Base-by-base conservation (phyloP, 1,284 basidiomycete genomes). In the Ceratobasidium sp. region DNA sequence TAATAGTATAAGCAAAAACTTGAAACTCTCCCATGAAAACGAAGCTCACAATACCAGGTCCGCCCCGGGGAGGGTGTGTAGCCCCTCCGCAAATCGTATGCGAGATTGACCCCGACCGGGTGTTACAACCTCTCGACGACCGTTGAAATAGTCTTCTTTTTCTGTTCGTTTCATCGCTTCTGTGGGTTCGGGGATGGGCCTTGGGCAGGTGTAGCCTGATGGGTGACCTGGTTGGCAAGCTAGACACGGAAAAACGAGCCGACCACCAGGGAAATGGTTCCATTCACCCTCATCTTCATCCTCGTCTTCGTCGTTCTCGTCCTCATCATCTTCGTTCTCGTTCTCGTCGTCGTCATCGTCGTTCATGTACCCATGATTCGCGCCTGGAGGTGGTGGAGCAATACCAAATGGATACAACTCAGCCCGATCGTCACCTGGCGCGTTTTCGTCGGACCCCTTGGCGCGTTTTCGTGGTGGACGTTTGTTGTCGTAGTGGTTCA, bases 261-360 rank as follows among this genome's bases (percentile, higher is more conserved):
- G 54, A n/a, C 77, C 62, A 69, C 52, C 77, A 50, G 62, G 42
- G 33, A 40, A 33, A 48, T 40, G 15, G 61, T 80, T 13, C 15
- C 17, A 6, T 7, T 66, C 69, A 20, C 65, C 44, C 40, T 65
- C 69, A 10, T 59, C 79, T 3, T 78, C 78, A 13, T 59, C 56
- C 52, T 74, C 70, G 46, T 74, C 59, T 46, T 74, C 70, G 23
- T 74, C 70, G 12, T 71, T 56, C 15, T 74, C 70, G 23, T 40
- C 26, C 38, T 50, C 57, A 10, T 71, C 69, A 23, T 26, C 20
- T 20, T 64, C 46, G 23, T 73, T n/a, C 12, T 61, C 54, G 50
- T 80, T 77, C n/a, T 82, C 80, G 26, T 80, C 81, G 68, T 74
- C 44, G 3, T 74, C 70, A 12, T 42, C 33, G n/a, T 81, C 81